Evolutionary conservation across 768 basidiomycete species (phyloP), one percentile per base, ranked within the genome.

Genomic region (Cystobasidium ongulense): DNA sequence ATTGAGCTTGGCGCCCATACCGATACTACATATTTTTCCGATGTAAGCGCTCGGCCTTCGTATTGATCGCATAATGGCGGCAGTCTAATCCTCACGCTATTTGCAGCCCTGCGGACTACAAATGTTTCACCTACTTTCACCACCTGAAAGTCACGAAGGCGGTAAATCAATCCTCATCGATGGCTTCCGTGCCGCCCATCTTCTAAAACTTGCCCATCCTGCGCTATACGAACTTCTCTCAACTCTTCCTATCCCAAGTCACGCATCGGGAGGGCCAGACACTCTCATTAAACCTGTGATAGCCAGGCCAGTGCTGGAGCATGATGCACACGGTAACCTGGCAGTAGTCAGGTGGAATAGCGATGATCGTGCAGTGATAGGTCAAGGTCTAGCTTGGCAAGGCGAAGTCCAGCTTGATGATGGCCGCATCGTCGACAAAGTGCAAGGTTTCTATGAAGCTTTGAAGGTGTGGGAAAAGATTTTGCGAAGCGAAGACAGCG

Each of bases 111-210:
- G 89, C 72, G 94, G 95, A n/a, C 83, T 98, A 15, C 96, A 99
- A 78, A 83, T 96, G 57, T 97, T 98, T 83, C 96, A 99, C 81
- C 85, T 97, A 53, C 87, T 97, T 41, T 90, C 89, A 0, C 82
- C 82, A 64, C 78, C 80, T 0, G 41, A 63, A 87, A 91, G 80
- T 86, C 88, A 1, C 43, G 84, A 84, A 17, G 95, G 95, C 0
- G 95, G 95, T 18, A 85, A 88, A 1, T 91, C 91, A 1, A 85
- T 97, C n/a, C 88, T 98, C 52, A 92, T 97, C 17, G 95, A 99
- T 79, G 94, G 92, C 29, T 96, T 96, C 84, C 90, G 94, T 79
- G 89, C 88, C 67, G 94, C 95, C 0, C 88, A 88, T 0, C 84
- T 90, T 68, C 84, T 98, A 25, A 86, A 87, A 63, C 85, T 87